Base-by-base conservation (phyloP, 495 filamentous ascomycete species). In the Aspergillus cavernicola region DNA sequence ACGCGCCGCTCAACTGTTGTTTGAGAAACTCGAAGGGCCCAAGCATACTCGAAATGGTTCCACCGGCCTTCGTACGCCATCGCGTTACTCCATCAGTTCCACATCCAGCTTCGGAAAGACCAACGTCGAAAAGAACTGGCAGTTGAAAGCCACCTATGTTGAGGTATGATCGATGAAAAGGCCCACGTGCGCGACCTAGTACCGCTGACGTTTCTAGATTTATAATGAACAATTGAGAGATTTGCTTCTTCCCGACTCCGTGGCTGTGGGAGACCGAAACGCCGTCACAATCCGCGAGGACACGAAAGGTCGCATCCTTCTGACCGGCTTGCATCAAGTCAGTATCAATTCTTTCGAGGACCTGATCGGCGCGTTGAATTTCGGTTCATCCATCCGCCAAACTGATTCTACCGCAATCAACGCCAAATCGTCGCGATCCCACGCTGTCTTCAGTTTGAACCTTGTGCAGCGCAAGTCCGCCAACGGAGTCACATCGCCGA, bases 341-440 rank as follows among this genome's bases (percentile, higher is more conserved):
- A 84, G 85, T 11, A 89, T 99, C 60, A 93, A 96, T 60, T 96
- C 87, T 4, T 85, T 92, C 15, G 92, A 97, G 11, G 93, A 99
- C 68, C 74, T 99, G 29, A 80, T 99, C 66, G 83, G 82, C 52
- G 89, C 88, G 20, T 72, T 99, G 44, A 93, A 90, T 68, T 90
- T 92, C 62, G 93, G 93, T 24, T 99, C 93, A 2, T 82, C 87
- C 10, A 95, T 99, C 62, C 85, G 93, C 37, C 93, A 99, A 66
- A 99, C 93, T 2, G 93, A 99, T 70, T 90, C 93, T n/a, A 99
- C 93, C 10, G 93, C 95, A 1, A 92, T 99, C 59, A 99, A 99
- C 69, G 93, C 92, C 33, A 90, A 95, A 61, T 97, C 95, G 2
- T 99, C 93, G n/a, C 90, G 93, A 53, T 99, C 93, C 13, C 93